phyloP scores from a whole-genome alignment of 495 filamentous ascomycete genomes.

The Barbatosphaeria neglecta region DNA sequence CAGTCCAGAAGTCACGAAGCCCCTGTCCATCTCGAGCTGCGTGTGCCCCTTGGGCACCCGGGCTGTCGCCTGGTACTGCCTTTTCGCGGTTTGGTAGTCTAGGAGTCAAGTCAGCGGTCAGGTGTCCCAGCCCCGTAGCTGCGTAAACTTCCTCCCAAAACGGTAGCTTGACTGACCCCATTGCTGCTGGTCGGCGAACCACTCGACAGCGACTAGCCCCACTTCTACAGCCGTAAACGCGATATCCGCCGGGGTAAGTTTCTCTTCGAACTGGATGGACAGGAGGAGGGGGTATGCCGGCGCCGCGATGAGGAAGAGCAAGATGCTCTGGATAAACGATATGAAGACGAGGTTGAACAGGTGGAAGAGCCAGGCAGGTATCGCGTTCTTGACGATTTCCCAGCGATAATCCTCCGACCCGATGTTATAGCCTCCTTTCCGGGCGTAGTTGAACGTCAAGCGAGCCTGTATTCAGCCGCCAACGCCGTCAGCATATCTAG shows the following conservation, averaged over 20 bases:
- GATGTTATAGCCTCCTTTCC: slow-evolving; percentile 79
- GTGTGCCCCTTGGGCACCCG: slow-evolving; percentile 51
- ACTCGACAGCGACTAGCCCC: slow-evolving; percentile 60
- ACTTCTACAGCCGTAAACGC: slow-evolving; percentile 57
- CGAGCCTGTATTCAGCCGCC: slow-evolving; percentile 39
- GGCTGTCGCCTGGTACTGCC: slow-evolving; percentile 55
- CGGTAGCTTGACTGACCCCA: slow-evolving; percentile 48
- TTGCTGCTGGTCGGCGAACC: slow-evolving; percentile 83
- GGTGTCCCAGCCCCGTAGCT: no score
- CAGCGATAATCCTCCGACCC: slow-evolving; percentile 94
- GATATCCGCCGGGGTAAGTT: slow-evolving; percentile 47
- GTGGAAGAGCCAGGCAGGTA: slow-evolving; percentile 50
- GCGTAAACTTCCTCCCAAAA: slow-evolving; percentile 2
- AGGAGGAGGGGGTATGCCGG: slow-evolving; percentile 74
- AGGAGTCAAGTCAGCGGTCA: slow-evolving; percentile 8
- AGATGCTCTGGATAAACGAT: slow-evolving; percentile 66
- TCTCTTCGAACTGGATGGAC: slow-evolving; percentile 26
- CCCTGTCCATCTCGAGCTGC: slow-evolving; percentile 75
- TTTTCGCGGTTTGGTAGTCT: slow-evolving; percentile 75
- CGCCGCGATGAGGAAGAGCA: slow-evolving; percentile 62
- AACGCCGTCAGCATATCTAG: neutral
- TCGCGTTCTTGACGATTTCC: slow-evolving; percentile 32
- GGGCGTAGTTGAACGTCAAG: slow-evolving; percentile 94
- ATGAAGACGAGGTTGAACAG: slow-evolving; percentile 85
- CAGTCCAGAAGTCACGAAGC: slow-evolving; percentile 76